Evolutionary conservation across 495 filamentous ascomycete species (phyloP), one percentile per base, ranked within the genome.

Genomic region (Trichocladium antarcticum): DNA sequence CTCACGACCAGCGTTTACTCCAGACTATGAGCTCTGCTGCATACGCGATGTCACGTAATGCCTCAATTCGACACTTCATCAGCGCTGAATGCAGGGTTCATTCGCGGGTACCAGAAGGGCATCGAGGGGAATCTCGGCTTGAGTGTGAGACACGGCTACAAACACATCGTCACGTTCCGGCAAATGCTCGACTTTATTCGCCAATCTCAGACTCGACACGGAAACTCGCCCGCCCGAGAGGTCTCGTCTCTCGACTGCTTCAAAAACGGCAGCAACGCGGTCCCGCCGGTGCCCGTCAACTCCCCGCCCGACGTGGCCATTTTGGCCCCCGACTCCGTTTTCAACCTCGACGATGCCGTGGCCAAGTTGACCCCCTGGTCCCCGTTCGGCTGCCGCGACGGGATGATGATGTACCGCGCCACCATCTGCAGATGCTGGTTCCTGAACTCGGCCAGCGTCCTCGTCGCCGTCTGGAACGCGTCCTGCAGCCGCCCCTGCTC

Each of bases 341-440:
- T 69, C 55, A 45, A 55, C 61, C 12, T 60, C 55, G 60, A 65
- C 53, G 69, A 73, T 5, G 68, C 69, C 1, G 73, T 80, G 6
- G 83, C 84, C n/a, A 90, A 66, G 55, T 89, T 87, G 10, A 76
- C 62, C 6, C 38, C 21, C 24, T 38, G 28, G 2, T 17, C 16
- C 27, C 17, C 15, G 20, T 37, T 29, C 15, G 44, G 51, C 50
- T 69, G 69, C 28, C 66, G 59, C 9, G 68, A 67, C 35, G 75
- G 82, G 47, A 95, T 65, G 51, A 97, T 82, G 60, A 98, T 95
- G 60, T 96, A 98, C 19, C 92, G 78, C 27, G 87, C 83, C 3
- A 98, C 92, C 54, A 98, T 87, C 62, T 85, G 82, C 58, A 97
- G 81, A 55, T 98, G 92, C 57, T 85, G 89, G 60, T 88, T 85